Evolutionary conservation across 352 stramenopile species (phyloP).

Genomic region (Blastocystis sp.): DNA sequence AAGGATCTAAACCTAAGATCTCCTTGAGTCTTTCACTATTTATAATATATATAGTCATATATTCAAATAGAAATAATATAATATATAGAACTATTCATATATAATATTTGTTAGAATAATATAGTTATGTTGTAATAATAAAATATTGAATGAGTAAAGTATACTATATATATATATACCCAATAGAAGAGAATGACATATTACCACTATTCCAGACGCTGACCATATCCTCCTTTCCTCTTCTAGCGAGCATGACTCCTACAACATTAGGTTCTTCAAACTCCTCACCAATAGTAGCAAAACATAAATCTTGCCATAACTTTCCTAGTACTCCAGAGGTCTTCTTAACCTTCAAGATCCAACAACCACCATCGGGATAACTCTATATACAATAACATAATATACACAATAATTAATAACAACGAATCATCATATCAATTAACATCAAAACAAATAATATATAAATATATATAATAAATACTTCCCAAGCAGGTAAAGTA

Average conservation of each 20-base stretch:
- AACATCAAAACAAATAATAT: too few relatives aligned
- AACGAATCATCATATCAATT: slow-evolving; percentile 63
- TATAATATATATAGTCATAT: slow-evolving; percentile 37
- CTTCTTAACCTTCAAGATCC: slow-evolving; percentile 81
- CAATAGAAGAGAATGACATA: slow-evolving; percentile 41
- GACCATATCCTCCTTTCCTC: slow-evolving; percentile 73
- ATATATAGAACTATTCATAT: too few relatives aligned
- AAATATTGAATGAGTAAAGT: neutral
- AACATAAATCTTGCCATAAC: slow-evolving; percentile 74
- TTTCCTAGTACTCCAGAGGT: slow-evolving; percentile 71
- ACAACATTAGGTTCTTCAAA: slow-evolving; percentile 71
- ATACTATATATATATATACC: too few relatives aligned
- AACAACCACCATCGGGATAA: slow-evolving; percentile 71
- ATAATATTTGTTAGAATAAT: too few relatives aligned
- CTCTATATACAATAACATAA: too few relatives aligned
- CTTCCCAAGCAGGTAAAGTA: slow-evolving; percentile 39
- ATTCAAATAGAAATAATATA: too few relatives aligned
- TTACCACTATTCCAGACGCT: slow-evolving; percentile 78
- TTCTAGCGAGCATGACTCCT: slow-evolving; percentile 68
- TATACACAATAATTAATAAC: slow-evolving; percentile 54
- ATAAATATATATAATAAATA: neutral
- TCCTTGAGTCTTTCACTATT: slow-evolving; percentile 70
- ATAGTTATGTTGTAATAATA: slow-evolving; percentile 12
- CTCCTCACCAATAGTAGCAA: slow-evolving; percentile 66
- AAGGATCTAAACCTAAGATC: slow-evolving; percentile 71